Evolutionary conservation across 2,329 filamentous ascomycete species (phyloP).

Genomic region (Pestalotiopsis sp.): DNA sequence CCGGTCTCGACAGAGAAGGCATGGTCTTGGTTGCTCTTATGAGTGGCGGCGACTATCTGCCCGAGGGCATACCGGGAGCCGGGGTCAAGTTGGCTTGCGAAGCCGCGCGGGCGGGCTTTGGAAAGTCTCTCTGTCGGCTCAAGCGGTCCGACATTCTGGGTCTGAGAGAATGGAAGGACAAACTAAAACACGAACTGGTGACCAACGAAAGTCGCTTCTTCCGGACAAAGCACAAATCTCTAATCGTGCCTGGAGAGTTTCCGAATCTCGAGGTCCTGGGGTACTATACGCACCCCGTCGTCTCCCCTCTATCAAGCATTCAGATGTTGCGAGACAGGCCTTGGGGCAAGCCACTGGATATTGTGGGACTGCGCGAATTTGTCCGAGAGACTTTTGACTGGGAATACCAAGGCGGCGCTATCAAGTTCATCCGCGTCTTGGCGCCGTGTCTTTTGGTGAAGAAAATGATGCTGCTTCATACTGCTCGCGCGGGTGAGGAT

Average conservation of each 20-base stretch:
- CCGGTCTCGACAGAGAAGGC: conserved; percentile 77
- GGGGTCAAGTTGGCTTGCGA: conserved; percentile 89
- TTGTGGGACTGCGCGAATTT: conserved; percentile 71
- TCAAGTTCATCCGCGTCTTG: conserved; percentile 81
- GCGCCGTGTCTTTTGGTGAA: conserved; percentile 75
- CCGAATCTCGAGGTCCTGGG: conserved; percentile 78
- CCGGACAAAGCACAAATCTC: conserved; percentile 70
- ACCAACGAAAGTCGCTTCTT: conserved; percentile 87
- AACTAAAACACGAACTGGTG: conserved; percentile 73
- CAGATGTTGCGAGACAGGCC: conserved; percentile 55
- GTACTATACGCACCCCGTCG: conserved; percentile 86
- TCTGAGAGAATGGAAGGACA: conserved; percentile 71
- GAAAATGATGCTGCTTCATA: conserved; percentile 50
- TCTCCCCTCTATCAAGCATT: conserved; percentile 66
- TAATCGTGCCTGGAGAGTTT: conserved; percentile 79
- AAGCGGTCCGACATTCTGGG: conserved; percentile 60
- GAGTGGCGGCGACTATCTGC: conserved; percentile 93
- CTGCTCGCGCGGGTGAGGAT: conserved; percentile 27
- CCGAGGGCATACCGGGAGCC: conserved; percentile 84
- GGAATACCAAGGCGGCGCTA: conserved; percentile 75
- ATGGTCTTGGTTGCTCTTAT: conserved; percentile 95
- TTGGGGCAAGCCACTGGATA: conserved; percentile 68
- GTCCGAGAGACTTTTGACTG: conserved; percentile 83
- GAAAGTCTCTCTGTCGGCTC: conserved; percentile 71
- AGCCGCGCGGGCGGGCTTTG: conserved; percentile 87